Evolutionary conservation across 441 rosid species (phyloP).

Genomic region (Flueggea neowawraea): DNA sequence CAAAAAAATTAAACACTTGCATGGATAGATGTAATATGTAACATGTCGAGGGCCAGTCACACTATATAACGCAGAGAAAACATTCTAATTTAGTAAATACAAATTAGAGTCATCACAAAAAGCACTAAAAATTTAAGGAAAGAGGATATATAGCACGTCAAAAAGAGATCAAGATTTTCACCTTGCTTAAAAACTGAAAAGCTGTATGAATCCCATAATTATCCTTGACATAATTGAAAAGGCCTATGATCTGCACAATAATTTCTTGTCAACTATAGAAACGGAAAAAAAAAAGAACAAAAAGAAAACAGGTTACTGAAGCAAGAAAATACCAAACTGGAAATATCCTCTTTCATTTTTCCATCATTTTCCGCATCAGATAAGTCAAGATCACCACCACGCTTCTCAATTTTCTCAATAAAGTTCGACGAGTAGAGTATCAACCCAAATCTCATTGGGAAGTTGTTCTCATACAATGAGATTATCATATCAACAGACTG

Average conservation of each 20-base stretch:
- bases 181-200: slow-evolving; percentile 92
- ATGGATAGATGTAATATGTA: too few relatives aligned
- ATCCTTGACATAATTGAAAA: slow-evolving; percentile 85
- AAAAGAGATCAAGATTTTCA: slow-evolving; percentile 26
- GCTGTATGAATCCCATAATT: slow-evolving; percentile 77
- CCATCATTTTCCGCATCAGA: slow-evolving; percentile 32
- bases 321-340: slow-evolving; percentile 71
- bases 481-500: slow-evolving; percentile 82
- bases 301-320: background rate
- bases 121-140: background rate
- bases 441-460: slow-evolving; percentile 95
- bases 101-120: background rate
- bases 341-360: slow-evolving; percentile 68
- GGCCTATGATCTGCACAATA: slow-evolving; percentile 80
- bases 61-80: too few relatives aligned
- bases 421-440: slow-evolving; percentile 75
- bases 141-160: background rate
- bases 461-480: slow-evolving; percentile 75
- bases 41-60: too few relatives aligned
- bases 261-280: slow-evolving; percentile 6
- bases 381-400: slow-evolving; percentile 49
- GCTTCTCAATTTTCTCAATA: slow-evolving; percentile 59
- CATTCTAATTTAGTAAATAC: too few relatives aligned
- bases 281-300: background rate
- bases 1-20: too few relatives aligned